Percentiles rank a stretch among this genome's conserved stretches.
Evolutionary conservation across 2,329 filamentous ascomycete genomes (phyloP).

Genomic region (Talaromyces sp.): DNA sequence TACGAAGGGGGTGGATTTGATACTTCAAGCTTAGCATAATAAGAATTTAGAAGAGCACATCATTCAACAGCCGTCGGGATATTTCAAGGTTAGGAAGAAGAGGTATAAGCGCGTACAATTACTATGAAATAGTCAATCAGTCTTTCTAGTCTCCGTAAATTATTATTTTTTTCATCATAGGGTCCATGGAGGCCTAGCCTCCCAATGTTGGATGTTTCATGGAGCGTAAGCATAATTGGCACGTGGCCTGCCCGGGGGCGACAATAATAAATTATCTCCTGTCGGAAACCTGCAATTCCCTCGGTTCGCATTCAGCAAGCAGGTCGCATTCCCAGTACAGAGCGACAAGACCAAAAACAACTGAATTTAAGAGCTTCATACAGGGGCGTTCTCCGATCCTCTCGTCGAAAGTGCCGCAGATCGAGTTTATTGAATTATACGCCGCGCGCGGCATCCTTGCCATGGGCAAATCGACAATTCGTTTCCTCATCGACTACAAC

Average conservation of each 20-base stretch:
- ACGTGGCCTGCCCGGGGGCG: neutral
- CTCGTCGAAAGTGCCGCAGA: neutral
- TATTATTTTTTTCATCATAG: neutral
- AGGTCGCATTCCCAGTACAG: neutral
- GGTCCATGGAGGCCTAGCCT: neutral
- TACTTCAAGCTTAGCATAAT: neutral
- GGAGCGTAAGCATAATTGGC: neutral
- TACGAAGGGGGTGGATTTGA: neutral
- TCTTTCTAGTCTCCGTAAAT: neutral
- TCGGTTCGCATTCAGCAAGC: neutral
- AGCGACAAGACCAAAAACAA: neutral
- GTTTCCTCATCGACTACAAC: neutral
- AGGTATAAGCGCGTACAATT: neutral
- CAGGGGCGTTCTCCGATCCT: neutral
- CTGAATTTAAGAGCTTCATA: neutral
- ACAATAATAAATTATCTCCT: neutral
- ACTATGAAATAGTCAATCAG: neutral
- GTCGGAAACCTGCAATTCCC: neutral
- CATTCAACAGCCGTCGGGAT: neutral
- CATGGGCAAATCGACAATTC: conserved; percentile 8
- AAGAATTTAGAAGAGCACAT: neutral
- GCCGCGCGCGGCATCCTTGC: conserved; percentile 8
- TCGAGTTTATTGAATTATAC: neutral
- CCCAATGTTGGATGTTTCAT: neutral
- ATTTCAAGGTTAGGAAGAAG: neutral